phyloP scores from a whole-genome alignment of 805 yeast genomes.

The Jamesozyma rosinii region DNA sequence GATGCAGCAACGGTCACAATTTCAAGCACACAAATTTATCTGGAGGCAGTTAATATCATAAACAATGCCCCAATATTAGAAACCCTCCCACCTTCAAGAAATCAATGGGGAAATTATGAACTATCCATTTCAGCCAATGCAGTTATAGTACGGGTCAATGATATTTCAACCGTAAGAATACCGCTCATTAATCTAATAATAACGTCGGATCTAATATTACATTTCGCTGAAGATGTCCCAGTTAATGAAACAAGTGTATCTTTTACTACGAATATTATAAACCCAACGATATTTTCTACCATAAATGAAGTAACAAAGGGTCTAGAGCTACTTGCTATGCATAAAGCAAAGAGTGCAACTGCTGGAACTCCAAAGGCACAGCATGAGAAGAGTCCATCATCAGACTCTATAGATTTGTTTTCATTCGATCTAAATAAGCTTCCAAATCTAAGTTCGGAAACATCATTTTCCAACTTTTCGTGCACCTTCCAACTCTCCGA shows the following conservation, averaged over 20 bases:
- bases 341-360: neutral
- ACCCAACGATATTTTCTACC: conserved; percentile 24
- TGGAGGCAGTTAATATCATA: conserved; percentile 17
- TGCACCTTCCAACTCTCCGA: conserved; percentile 17
- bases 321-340: conserved; percentile 1
- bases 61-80: conserved; percentile 18
- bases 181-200: conserved; percentile 26
- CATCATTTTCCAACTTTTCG: conserved; percentile 20
- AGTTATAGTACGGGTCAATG: conserved; percentile 11
- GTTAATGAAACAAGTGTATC: conserved; percentile 14
- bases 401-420: neutral
- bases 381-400: neutral
- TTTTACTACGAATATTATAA: conserved; percentile 21
- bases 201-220: conserved; percentile 21
- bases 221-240: conserved; percentile 11
- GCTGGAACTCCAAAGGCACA: neutral
- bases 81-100: conserved; percentile 13
- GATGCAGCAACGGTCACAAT: conserved; percentile 12
- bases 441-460: conserved; percentile 20
- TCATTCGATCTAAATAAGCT: conserved; percentile 4
- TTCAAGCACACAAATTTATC: conserved; percentile 22
- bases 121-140: conserved; percentile 25
- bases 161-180: conserved; percentile 19
- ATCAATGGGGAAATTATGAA: conserved; percentile 19
- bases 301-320: conserved; percentile 12